These are phyloP conservation scores for Aspergillus sp. DNA, from an alignment of 2,329 filamentous ascomycete species.

Conservation along the genomic window DNA sequence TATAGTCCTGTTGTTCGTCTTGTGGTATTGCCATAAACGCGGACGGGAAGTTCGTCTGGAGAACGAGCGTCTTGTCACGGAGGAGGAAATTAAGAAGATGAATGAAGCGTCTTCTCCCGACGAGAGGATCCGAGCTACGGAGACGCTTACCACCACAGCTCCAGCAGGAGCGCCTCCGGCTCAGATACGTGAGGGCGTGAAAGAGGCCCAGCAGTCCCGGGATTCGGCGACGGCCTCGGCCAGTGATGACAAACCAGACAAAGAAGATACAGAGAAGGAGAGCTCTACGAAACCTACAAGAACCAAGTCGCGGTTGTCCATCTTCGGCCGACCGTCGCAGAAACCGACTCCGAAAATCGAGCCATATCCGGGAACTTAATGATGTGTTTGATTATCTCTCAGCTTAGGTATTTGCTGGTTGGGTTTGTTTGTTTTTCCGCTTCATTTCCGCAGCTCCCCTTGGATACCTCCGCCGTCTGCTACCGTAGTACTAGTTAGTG, in stretches of 20 bases:
- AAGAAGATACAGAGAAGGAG: conserved; percentile 3
- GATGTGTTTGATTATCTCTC: neutral
- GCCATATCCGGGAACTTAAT: conserved; percentile 39
- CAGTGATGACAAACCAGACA: conserved; percentile 6
- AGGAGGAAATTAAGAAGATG: conserved; percentile 42
- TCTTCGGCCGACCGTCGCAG: conserved; percentile 26
- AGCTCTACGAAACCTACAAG: conserved; percentile 23
- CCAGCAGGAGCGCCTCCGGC: conserved; percentile 39
- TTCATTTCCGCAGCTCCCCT: neutral
- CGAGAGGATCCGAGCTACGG: conserved; percentile 31
- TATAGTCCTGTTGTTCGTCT: conserved; percentile 82
- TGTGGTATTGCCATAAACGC: conserved; percentile 98
- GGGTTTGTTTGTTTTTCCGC: neutral
- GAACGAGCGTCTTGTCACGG: conserved; percentile 52
- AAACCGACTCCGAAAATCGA: conserved; percentile 22
- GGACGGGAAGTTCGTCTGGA: conserved; percentile 81
- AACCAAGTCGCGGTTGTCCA: conserved; percentile 30
- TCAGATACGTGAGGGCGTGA: conserved; percentile 41
- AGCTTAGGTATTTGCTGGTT: neutral
- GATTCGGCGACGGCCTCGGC: conserved; percentile 21
- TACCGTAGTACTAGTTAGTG: no score
- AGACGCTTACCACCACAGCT: conserved; percentile 42
- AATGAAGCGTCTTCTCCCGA: conserved; percentile 37
- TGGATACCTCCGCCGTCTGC: neutral
- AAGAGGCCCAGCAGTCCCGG: conserved; percentile 36